A percentile compares a stretch with the other conserved stretches of the same genome.
phyloP scores from a whole-genome alignment of 2,329 filamentous ascomycete species.

The Aspergillus fijiensis region DNA sequence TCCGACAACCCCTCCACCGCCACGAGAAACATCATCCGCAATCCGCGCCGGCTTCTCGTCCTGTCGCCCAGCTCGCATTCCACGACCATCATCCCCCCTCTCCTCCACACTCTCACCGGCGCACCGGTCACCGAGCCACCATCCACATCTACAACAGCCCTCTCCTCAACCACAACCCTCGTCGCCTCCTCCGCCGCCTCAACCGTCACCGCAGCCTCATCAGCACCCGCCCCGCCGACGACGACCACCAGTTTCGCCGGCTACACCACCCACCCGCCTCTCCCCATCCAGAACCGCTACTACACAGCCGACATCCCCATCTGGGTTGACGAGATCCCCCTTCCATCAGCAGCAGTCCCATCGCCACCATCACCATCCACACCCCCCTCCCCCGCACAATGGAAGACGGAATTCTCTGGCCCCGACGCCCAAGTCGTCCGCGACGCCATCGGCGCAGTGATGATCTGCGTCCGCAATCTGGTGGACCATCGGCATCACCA shows the following conservation, averaged over 20 bases:
- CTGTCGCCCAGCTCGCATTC: slow-evolving; percentile 40
- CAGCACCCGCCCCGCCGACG: slow-evolving; percentile 15
- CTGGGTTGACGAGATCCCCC: slow-evolving; percentile 47
- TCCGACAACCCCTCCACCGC: background rate
- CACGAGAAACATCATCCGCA: slow-evolving; percentile 26
- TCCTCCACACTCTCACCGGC: slow-evolving; percentile 40
- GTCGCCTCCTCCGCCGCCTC: slow-evolving; percentile 1
- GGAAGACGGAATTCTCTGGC: slow-evolving; percentile 44
- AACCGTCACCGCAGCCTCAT: background rate
- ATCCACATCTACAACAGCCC: slow-evolving; percentile 42
- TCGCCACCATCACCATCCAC: slow-evolving; percentile 15
- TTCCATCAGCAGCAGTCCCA: background rate
- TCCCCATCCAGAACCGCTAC: slow-evolving; percentile 45
- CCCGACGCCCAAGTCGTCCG: slow-evolving; percentile 45
- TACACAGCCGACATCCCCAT: slow-evolving; percentile 46
- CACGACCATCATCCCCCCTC: slow-evolving; percentile 35
- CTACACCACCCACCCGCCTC: slow-evolving; percentile 47
- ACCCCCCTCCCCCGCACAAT: slow-evolving; percentile 25
- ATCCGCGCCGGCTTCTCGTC: slow-evolving; percentile 44
- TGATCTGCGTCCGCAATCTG: slow-evolving; percentile 39
- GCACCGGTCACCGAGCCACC: slow-evolving; percentile 24
- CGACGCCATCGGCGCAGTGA: slow-evolving; percentile 45
- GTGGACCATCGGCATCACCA: background rate
- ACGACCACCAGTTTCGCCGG: slow-evolving; percentile 42
- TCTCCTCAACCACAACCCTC: slow-evolving; percentile 35